A percentile compares a stretch with the other conserved stretches of the same genome.
Evolutionary conservation across 2,329 filamentous ascomycete species (phyloP).

Genomic region (Apiospora hydei): DNA sequence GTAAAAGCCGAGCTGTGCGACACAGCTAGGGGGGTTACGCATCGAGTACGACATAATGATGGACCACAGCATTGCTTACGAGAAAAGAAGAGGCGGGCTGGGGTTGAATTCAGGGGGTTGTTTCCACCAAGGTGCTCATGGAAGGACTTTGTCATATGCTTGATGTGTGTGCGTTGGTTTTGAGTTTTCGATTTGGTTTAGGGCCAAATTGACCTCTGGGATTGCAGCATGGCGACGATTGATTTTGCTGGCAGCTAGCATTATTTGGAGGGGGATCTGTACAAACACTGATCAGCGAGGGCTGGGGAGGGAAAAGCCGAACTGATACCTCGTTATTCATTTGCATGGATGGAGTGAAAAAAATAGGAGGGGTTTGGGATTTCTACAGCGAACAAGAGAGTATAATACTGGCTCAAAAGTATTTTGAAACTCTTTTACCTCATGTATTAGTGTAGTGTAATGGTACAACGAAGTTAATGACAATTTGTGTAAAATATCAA

Average conservation of each 20-base stretch:
- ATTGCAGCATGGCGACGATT: slow-evolving; percentile 36
- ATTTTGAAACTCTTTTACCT: slow-evolving; percentile 31
- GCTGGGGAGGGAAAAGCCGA: slow-evolving; percentile 33
- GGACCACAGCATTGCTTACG: neutral
- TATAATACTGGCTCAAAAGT: slow-evolving; percentile 40
- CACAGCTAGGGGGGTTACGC: slow-evolving; percentile 1
- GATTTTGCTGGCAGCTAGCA: slow-evolving; percentile 33
- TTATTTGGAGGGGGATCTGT: slow-evolving; percentile 35
- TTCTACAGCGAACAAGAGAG: slow-evolving; percentile 30
- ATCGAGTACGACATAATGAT: slow-evolving; percentile 7
- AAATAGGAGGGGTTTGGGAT: slow-evolving; percentile 25
- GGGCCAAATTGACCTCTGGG: slow-evolving; percentile 34
- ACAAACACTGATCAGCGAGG: slow-evolving; percentile 37
- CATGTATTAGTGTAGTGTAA: slow-evolving; percentile 42
- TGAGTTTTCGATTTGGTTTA: slow-evolving; percentile 8
- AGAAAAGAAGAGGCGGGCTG: slow-evolving; percentile 11
- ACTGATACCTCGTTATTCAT: slow-evolving; percentile 35
- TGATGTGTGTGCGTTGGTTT: slow-evolving; percentile 19
- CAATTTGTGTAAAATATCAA: neutral
- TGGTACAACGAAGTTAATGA: slow-evolving; percentile 30
- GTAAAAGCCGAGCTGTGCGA: neutral
- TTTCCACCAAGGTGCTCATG: neutral
- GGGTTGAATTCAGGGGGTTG: neutral
- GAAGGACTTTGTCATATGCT: slow-evolving; percentile 13
- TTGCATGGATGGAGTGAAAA: slow-evolving; percentile 44